Base-by-base conservation (phyloP, 495 filamentous ascomycete species). In the Penicillium flavigenum region DNA sequence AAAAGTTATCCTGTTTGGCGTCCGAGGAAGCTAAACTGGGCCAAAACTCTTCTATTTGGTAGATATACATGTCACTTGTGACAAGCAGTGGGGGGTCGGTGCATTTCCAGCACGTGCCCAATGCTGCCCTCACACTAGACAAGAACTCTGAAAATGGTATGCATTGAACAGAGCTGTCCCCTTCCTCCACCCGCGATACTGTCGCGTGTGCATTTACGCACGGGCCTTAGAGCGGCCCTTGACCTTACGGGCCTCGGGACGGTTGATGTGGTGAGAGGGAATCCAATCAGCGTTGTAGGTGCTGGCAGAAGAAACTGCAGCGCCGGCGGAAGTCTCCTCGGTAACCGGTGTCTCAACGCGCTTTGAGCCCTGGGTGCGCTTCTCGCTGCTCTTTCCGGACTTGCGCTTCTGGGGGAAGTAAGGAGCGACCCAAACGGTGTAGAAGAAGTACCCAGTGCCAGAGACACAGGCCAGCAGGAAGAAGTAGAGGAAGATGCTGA, bases 211-310 rank as follows among this genome's bases (percentile, higher is more conserved):
- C 12, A 59, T 61, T 62, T 74, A 76, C 43, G 65, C 61, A 56
- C 76, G 76, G 66, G 76, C 72, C 82, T 86, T 86, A 60, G 74
- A 75, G 59, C 82, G 78, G 67, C 86, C 88, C 81, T 91, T 90
- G 60, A 93, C 85, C 66, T 90, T 86, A 64, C 84, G 85, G 44
- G 91, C 87, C 59, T 87, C 80, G 39, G 92, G 91, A 64, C 88
- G 86, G 78, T 94, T 91, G 72, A 97, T 84, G 75, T 97, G 93
- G 68, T 88, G 84, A 55, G 84, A 86, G 17, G 94, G 94, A 67
- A 98, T 97, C 94, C 94, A 98, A 75, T 88, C 89, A 77, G 92
- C 90, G 66, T 98, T 94, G 73, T 94, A 97, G 52, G 83, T 81
- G 75, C 91, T 90, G 17, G 82, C 76, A 46, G 74, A 82, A 22